Evolutionary conservation across 805 yeast genomes (phyloP), one percentile per base, ranked within the genome.

Genomic region (Pichia membranifaciens): DNA sequence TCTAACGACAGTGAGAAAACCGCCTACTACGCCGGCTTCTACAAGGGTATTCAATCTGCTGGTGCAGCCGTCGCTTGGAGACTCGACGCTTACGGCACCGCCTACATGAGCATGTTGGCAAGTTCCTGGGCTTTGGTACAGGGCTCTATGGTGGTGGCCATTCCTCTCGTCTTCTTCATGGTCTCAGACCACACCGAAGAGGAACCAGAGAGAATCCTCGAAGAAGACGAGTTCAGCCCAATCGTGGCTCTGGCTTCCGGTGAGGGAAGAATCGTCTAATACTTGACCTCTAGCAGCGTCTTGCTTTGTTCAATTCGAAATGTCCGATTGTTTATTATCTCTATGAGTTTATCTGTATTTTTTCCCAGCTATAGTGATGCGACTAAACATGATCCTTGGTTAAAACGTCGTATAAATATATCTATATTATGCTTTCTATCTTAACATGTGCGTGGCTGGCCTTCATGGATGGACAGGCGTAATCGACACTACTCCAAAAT

Each of bases 11-110:
- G 81, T 29, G 72, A 77, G 64, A 76, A 73, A 60, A 66, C 70
- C 35, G 78, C 82, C 22, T 60, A 79, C 49, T 75, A 76, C 55
- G 80, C 81, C 17, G 83, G 83, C 36, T 76, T 76, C 60, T 80
- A 79, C 67, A 81, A 81, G 67, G 78, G 81, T 48, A 61, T 81
- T 49, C 85, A 80, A 64, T 73, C 80, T 36, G 84, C 83, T 9
- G 82, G 82, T 58, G 78, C 80, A 13, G 84, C 80, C 21, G 68
- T 80, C 41, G 74, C 73, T 13, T 81, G 83, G 84, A 65, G 80
- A 54, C 61, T 49, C 3, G 51, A 49, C 41, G 42, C 47, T 7
- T 34, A 41, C 25, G 31, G 41, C 2, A 41, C 53, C 6, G 49
- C 59, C 22, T 79, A 69, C 59, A 65, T 67, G 58, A 57, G 57